Conservation (phyloP, 2,329 filamentous ascomycete species). For the Calonectria pseudoturangicola region DNA sequence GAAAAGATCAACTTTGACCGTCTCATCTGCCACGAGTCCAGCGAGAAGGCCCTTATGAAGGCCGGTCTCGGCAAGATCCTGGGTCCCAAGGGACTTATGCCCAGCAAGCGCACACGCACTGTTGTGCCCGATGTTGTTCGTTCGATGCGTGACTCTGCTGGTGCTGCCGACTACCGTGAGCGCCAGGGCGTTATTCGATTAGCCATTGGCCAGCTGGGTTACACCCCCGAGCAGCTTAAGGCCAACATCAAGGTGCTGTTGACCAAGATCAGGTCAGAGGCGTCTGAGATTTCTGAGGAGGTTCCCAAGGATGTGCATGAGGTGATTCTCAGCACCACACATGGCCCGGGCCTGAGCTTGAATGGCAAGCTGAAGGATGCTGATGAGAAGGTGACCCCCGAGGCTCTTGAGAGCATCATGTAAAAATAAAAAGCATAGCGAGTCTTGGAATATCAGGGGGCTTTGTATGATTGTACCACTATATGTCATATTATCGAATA, state of each 20-base stretch:
- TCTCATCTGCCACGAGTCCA: constrained; percentile 89
- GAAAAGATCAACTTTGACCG: constrained; percentile 92
- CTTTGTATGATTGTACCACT: constrained; percentile 28
- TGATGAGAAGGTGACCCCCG: constrained; percentile 73
- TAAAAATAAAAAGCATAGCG: constrained; percentile 58
- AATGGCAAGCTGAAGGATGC: constrained; percentile 84
- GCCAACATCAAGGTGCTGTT: constrained; percentile 89
- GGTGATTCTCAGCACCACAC: constrained; percentile 89
- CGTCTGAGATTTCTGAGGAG: constrained; percentile 78
- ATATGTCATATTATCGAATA: constrained; percentile 58
- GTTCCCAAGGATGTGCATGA: constrained; percentile 70
- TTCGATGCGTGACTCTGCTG: constrained; percentile 88
- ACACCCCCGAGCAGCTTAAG: constrained; percentile 89
- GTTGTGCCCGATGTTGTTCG: constrained; percentile 86
- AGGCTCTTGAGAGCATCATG: constrained; percentile 72
- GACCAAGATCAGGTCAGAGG: constrained; percentile 85
- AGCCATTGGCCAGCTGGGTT: constrained; percentile 92
- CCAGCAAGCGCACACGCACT: constrained; percentile 89
- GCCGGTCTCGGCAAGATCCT: constrained; percentile 86
- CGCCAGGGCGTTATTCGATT: constrained; percentile 88
- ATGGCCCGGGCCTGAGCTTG: constrained; percentile 90
- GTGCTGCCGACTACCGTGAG: constrained; percentile 91
- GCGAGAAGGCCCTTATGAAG: constrained; percentile 86
- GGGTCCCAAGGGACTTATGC: constrained; percentile 95
- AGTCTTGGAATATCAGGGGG: constrained; percentile 19